Evolutionary conservation across 2,329 filamentous ascomycete genomes (phyloP).

Genomic region (Plenodomus tracheiphilus): DNA sequence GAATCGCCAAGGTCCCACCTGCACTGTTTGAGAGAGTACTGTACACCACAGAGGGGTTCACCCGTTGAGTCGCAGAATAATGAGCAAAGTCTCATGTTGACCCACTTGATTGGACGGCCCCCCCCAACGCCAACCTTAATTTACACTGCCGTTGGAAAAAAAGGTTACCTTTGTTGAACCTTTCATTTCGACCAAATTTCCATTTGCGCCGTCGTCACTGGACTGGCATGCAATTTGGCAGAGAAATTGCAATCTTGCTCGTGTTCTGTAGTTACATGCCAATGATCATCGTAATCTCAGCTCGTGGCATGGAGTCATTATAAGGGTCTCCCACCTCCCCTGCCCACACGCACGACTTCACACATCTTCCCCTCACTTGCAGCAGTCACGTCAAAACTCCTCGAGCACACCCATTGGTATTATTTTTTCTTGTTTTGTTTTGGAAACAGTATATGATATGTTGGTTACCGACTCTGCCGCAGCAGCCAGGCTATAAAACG

Average conservation of each 20-base stretch:
- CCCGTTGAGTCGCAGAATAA: not conserved
- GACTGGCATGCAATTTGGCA: not conserved
- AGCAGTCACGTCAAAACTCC: not conserved
- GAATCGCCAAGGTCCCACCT: too few relatives aligned
- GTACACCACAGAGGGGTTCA: too few relatives aligned
- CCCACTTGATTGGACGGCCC: not conserved
- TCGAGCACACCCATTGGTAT: too few relatives aligned
- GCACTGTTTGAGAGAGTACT: too few relatives aligned
- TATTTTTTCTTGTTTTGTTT: not conserved
- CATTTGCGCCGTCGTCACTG: not conserved
- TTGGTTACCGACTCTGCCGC: conserved; percentile 32
- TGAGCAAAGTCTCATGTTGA: not conserved
- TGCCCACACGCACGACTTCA: not conserved
- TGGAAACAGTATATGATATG: not conserved
- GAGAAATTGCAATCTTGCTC: conserved; percentile 9
- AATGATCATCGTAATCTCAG: conserved; percentile 10
- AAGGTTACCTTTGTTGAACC: not conserved
- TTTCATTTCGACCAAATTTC: conserved; percentile 3
- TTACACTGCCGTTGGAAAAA: not conserved
- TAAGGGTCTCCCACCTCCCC: not conserved
- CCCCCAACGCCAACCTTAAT: not conserved
- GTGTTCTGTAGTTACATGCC: not conserved
- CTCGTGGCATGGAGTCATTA: not conserved
- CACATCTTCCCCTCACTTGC: not conserved
- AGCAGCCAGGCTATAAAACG: conserved; percentile 14